Percentiles rank a stretch among this genome's conserved stretches.
Conservation (phyloP, 495 filamentous ascomycete species). For the Xylaria curta region DNA sequence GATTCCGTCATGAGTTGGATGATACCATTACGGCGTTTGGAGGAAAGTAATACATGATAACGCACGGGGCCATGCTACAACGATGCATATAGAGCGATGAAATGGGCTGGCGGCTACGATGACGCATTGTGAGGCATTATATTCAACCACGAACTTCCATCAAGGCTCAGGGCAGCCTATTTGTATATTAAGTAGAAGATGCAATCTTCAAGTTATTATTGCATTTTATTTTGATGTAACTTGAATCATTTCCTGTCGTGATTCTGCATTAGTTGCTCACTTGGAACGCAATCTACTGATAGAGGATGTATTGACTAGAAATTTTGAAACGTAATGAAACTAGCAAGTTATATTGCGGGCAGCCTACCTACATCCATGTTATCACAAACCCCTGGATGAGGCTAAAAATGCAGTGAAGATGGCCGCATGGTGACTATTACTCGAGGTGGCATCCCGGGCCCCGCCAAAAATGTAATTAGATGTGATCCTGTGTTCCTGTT, state of each 20-base stretch:
- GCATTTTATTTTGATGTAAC: background rate
- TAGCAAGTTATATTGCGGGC: background rate
- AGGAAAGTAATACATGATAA: slow-evolving; percentile 25
- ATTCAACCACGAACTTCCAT: slow-evolving; percentile 1
- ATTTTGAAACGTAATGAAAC: background rate
- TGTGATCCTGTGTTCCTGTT: too few species aligned
- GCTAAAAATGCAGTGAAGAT: background rate
- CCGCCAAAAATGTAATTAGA: too few species aligned
- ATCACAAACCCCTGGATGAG: background rate
- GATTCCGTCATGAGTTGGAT: slow-evolving; percentile 31
- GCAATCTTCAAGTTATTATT: slow-evolving; percentile 15
- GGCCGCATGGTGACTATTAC: too few species aligned
- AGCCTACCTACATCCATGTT: background rate
- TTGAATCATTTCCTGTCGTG: background rate
- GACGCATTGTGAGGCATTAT: slow-evolving; percentile 17
- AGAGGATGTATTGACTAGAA: background rate
- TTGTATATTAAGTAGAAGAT: slow-evolving; percentile 24
- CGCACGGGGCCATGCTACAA: slow-evolving; percentile 13
- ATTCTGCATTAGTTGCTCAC: background rate
- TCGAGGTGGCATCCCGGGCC: too few species aligned
- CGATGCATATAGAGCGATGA: slow-evolving; percentile 27
- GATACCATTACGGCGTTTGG: slow-evolving; percentile 45
- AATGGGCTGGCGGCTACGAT: slow-evolving; percentile 8
- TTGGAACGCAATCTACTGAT: background rate
- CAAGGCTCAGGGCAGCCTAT: slow-evolving; percentile 4